A percentile compares a stretch with the other conserved stretches of the same genome.
phyloP scores from a whole-genome alignment of 1,139 yeast species.

The Nakaseomyces bracarensis region DNA sequence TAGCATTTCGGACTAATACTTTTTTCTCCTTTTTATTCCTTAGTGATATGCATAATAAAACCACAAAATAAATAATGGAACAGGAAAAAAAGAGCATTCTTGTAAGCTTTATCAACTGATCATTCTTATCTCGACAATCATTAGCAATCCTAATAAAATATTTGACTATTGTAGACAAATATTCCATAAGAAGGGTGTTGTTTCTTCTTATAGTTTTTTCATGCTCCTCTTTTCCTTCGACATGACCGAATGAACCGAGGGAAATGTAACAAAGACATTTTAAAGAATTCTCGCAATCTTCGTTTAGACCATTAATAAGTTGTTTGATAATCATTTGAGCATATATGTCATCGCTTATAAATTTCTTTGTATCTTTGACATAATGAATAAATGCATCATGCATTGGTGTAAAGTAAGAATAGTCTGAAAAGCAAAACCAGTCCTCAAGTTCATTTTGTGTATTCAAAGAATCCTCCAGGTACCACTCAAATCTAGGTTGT shows the following conservation, averaged over 20 bases:
- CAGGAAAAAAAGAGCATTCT: slow-evolving; percentile 36
- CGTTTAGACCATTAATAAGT: slow-evolving; percentile 8
- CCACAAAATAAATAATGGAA: slow-evolving; percentile 48
- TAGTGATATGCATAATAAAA: slow-evolving; percentile 14
- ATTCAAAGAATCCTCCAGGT: slow-evolving; percentile 36
- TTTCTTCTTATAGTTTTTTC: slow-evolving; percentile 19
- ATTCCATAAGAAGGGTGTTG: slow-evolving; percentile 14
- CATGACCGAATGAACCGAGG: slow-evolving; percentile 21
- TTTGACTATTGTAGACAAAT: slow-evolving; percentile 13
- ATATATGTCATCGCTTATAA: slow-evolving; percentile 17
- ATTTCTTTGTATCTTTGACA: slow-evolving; percentile 18
- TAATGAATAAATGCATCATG: slow-evolving; percentile 18
- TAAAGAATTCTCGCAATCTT: slow-evolving; percentile 11
- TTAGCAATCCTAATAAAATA: slow-evolving; percentile 22
- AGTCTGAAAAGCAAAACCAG: slow-evolving; percentile 57
- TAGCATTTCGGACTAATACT: slow-evolving; percentile 11
- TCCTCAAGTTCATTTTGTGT: slow-evolving; percentile 46
- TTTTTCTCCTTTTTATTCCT: background rate
- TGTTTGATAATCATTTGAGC: slow-evolving; percentile 12
- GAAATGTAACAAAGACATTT: slow-evolving; percentile 23
- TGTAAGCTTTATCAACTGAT: slow-evolving; percentile 20
- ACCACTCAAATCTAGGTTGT: slow-evolving; percentile 40
- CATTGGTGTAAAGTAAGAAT: slow-evolving; percentile 22
- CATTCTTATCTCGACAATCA: slow-evolving; percentile 22
- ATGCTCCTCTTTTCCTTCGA: slow-evolving; percentile 16